Evolutionary conservation across 495 filamentous ascomycete genomes (phyloP).

Genomic region (Xylaria cubensis): DNA sequence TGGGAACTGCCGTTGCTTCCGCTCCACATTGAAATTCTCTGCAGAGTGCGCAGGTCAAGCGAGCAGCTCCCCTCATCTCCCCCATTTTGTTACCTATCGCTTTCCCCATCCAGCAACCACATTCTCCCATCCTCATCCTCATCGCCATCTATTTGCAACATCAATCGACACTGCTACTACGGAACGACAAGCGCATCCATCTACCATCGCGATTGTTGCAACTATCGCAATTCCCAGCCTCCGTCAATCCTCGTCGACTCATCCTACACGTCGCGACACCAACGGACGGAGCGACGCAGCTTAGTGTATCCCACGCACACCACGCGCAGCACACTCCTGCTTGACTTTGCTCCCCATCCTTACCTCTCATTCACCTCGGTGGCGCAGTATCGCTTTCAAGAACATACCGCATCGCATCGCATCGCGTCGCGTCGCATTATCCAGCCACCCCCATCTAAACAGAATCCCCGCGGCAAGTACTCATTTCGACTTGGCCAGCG

Average conservation of each 20-base stretch:
- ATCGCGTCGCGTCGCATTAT: background rate
- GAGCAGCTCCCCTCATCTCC: slow-evolving; percentile 25
- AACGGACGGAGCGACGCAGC: background rate
- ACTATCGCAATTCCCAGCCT: background rate
- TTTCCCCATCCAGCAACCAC: slow-evolving; percentile 16
- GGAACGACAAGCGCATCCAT: background rate
- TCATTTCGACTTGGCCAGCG: slow-evolving; percentile 26
- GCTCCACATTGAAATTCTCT: slow-evolving; percentile 30
- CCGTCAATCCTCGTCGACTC: background rate
- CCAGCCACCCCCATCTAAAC: background rate
- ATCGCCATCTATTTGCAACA: slow-evolving; percentile 5
- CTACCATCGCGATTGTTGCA: background rate
- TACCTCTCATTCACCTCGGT: background rate
- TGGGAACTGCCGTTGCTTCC: slow-evolving; percentile 19
- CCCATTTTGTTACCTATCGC: slow-evolving; percentile 19
- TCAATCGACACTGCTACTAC: background rate
- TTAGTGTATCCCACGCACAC: background rate
- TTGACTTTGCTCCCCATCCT: background rate
- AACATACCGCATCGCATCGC: background rate
- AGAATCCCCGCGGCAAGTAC: slow-evolving; percentile 24
- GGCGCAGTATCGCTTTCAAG: background rate
- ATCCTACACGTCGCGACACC: background rate
- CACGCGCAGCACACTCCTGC: background rate
- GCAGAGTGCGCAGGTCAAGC: slow-evolving; percentile 19
- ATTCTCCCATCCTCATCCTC: background rate